Evolutionary conservation across 345 rosid genomes (phyloP).

Genomic region (Lepidium aucheri): DNA sequence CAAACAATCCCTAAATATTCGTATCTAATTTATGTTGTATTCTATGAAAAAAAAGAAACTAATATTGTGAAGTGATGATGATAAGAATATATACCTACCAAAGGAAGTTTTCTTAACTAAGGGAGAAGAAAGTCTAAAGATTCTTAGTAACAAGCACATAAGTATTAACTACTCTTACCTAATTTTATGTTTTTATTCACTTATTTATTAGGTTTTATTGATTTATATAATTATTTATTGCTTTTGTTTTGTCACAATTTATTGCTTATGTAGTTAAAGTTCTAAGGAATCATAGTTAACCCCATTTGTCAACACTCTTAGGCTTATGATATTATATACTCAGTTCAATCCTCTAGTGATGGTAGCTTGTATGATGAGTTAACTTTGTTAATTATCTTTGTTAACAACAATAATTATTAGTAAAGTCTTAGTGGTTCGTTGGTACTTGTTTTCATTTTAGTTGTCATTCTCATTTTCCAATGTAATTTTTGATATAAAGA

Average conservation of each 20-base stretch:
- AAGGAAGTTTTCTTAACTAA: slow-evolving; percentile 11
- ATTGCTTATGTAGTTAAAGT: neutral
- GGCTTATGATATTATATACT: neutral
- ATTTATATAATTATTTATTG: neutral
- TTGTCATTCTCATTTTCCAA: too few species aligned
- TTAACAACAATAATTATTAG: neutral
- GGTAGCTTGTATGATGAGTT: neutral
- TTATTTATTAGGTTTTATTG: neutral
- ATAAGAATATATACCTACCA: slow-evolving; percentile 15
- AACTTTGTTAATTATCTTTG: neutral
- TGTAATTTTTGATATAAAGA: too few species aligned
- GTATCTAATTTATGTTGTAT: too few species aligned
- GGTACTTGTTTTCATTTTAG: too few species aligned
- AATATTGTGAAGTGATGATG: slow-evolving; percentile 5
- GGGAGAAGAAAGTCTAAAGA: slow-evolving; percentile 19
- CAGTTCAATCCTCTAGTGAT: neutral
- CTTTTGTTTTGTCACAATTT: neutral
- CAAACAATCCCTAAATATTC: too few species aligned
- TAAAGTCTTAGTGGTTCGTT: neutral
- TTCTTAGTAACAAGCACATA: slow-evolving; percentile 9
- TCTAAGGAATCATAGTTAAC: neutral
- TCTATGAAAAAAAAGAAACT: too few species aligned
- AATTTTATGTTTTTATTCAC: neutral
- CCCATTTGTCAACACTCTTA: neutral
- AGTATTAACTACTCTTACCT: slow-evolving; percentile 9